Evolutionary conservation across 2,329 filamentous ascomycete genomes (phyloP).

Genomic region (Neofusicoccum sp.): DNA sequence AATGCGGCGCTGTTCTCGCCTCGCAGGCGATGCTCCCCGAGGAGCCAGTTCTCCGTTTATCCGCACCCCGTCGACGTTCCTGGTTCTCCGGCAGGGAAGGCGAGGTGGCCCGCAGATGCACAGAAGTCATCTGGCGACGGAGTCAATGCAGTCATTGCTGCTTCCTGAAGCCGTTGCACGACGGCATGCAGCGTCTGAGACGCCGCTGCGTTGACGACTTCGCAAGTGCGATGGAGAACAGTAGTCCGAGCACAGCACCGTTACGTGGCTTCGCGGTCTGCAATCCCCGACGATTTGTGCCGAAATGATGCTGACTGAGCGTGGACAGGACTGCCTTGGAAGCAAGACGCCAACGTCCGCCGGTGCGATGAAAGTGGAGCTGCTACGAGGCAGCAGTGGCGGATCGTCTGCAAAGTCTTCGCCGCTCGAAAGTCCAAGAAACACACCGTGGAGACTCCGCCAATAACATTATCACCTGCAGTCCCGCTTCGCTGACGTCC

Average conservation of each 20-base stretch:
- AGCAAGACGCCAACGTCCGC: no score
- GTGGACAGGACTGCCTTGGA: no score
- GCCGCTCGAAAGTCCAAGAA: not conserved
- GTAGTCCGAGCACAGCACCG: not conserved
- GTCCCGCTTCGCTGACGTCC: constrained; percentile 8
- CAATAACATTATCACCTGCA: not conserved
- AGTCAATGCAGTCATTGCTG: no score
- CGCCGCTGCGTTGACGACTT: not conserved
- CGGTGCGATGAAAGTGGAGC: no score
- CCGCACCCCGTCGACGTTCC: not conserved
- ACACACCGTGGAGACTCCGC: not conserved
- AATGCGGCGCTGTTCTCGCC: not conserved
- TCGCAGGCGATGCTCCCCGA: not conserved
- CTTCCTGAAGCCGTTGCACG: no score
- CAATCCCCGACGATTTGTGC: not conserved
- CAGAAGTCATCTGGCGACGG: not conserved
- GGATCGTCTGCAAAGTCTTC: no score
- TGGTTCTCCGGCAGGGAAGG: not conserved
- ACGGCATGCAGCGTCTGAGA: no score
- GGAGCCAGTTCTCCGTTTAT: not conserved
- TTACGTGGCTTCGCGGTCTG: not conserved
- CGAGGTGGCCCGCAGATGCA: not conserved
- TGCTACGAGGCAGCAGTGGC: no score
- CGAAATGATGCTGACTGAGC: no score
- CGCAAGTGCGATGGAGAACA: not conserved